phyloP scores from a whole-genome alignment of 2,329 filamentous ascomycete species.

The Fusarium siculi region DNA sequence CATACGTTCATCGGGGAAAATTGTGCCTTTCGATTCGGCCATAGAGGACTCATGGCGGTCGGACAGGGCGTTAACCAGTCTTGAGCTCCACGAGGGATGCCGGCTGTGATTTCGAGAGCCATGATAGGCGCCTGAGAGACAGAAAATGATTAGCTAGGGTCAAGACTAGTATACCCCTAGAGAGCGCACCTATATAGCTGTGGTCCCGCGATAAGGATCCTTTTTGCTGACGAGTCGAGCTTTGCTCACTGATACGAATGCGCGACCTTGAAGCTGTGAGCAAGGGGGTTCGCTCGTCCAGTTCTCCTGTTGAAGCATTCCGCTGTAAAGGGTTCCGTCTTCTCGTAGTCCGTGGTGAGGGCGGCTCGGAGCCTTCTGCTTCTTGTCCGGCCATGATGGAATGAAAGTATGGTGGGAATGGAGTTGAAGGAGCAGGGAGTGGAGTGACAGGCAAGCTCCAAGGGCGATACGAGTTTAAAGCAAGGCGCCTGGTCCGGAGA shows the following conservation, averaged over 20 bases:
- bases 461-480: neutral
- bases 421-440: neutral
- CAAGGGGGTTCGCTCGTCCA: constrained; percentile 59
- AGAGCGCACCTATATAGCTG: constrained; percentile 54
- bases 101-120: constrained; percentile 64
- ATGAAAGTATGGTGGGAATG: neutral
- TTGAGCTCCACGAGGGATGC: constrained; percentile 67
- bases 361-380: constrained; percentile 46
- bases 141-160: constrained; percentile 14
- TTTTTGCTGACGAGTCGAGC: constrained; percentile 42
- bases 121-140: constrained; percentile 50
- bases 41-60: constrained; percentile 66
- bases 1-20: constrained; percentile 84
- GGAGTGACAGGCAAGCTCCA: constrained; percentile 3
- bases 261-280: constrained; percentile 54
- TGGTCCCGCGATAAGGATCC: constrained; percentile 52
- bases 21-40: constrained; percentile 71
- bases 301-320: constrained; percentile 44
- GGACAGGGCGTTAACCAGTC: constrained; percentile 70
- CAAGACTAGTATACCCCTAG: neutral
- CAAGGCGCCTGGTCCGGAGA: neutral
- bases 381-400: constrained; percentile 47
- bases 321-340: constrained; percentile 43
- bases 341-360: constrained; percentile 48
- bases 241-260: constrained; percentile 52